Percentiles rank a stretch among this genome's conserved stretches.
phyloP scores from a whole-genome alignment of 306 rosid species.

The Acacia crassicarpa region DNA sequence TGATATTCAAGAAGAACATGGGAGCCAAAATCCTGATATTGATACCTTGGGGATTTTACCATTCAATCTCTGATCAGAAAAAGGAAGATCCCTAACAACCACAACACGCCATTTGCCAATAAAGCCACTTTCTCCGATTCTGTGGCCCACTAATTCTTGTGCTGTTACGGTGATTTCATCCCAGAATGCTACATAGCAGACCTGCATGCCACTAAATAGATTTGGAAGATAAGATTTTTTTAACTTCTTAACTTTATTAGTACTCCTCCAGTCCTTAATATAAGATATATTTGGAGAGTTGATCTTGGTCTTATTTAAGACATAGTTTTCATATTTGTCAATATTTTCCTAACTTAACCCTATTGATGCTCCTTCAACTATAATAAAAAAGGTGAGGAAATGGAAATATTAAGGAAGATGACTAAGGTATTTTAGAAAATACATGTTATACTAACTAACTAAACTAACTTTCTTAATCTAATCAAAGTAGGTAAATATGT shows the following conservation, averaged over 20 bases:
- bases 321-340: no score
- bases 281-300: no score
- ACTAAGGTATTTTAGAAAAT: no score
- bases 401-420: no score
- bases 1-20: not conserved
- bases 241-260: slow-evolving; percentile 26
- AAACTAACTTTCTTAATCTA: no score
- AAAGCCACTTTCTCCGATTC: slow-evolving; percentile 63
- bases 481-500: no score
- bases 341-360: no score
- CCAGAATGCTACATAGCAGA: slow-evolving; percentile 96
- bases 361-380: no score
- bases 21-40: not conserved
- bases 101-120: slow-evolving; percentile 87
- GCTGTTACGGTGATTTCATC: slow-evolving; percentile 84
- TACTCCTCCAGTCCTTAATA: no score
- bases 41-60: slow-evolving; percentile 95
- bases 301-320: no score
- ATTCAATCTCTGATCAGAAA: slow-evolving; percentile 87
- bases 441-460: no score
- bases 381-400: no score
- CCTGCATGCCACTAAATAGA: slow-evolving; percentile 63
- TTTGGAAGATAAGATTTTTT: slow-evolving; percentile 40
- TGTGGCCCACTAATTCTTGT: slow-evolving; percentile 60
- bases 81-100: slow-evolving; percentile 87